These are phyloP conservation scores for Ilex asprella DNA, from an alignment of 257 asterid genomes.

Conservation along the genomic window DNA sequence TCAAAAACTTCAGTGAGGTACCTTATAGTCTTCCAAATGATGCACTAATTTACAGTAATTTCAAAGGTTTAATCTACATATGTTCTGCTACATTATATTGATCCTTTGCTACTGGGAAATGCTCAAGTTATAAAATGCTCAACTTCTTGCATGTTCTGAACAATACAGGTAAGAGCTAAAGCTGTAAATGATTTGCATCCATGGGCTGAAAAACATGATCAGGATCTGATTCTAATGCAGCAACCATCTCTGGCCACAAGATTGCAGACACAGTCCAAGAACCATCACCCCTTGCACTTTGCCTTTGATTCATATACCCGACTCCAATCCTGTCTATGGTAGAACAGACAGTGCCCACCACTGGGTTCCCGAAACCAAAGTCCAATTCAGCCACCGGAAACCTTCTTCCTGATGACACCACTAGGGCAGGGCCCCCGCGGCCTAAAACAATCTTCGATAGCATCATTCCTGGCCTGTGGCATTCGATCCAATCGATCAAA, in stretches of 20 bases:
- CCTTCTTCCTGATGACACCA: slow-evolving; percentile 46
- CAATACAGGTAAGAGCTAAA: slow-evolving; percentile 12
- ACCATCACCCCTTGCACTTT: slow-evolving; percentile 35
- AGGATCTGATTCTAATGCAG: slow-evolving; percentile 47
- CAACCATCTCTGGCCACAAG: slow-evolving; percentile 54
- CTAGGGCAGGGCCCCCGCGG: slow-evolving; percentile 34
- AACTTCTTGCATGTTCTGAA: too few relatives aligned
- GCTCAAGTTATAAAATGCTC: too few relatives aligned
- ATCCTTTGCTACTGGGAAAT: too few relatives aligned
- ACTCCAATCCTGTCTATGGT: slow-evolving; percentile 52
- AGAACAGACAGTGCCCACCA: slow-evolving; percentile 44
- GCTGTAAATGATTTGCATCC: slow-evolving; percentile 25
- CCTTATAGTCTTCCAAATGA: too few relatives aligned
- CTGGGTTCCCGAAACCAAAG: slow-evolving; percentile 55
- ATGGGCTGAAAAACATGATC: slow-evolving; percentile 36
- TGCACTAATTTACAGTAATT: too few relatives aligned
- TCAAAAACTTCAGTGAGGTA: too few relatives aligned
- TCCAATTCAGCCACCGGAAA: slow-evolving; percentile 56
- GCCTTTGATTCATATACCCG: slow-evolving; percentile 57
- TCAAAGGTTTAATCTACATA: too few relatives aligned
- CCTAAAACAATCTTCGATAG: slow-evolving; percentile 43
- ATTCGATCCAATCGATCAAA: slow-evolving; percentile 61
- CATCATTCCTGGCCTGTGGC: slow-evolving; percentile 53
- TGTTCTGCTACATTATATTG: too few relatives aligned
- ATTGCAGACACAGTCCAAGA: slow-evolving; percentile 56